phyloP scores from a whole-genome alignment of 73 alveolate genomes.

The Tetrahymena malaccensis region DNA sequence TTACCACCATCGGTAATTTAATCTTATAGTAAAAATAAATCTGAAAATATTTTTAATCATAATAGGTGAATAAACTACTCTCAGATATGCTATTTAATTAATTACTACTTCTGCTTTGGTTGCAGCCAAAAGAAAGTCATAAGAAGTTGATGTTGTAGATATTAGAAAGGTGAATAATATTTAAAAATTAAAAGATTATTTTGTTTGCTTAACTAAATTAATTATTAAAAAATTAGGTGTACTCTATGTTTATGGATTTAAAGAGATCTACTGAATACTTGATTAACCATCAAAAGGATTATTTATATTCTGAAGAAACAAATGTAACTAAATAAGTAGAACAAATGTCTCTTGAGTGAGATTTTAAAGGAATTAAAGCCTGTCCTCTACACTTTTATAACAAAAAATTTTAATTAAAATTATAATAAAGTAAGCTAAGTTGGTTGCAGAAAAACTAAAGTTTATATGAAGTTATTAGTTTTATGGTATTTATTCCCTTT shows the following conservation, averaged over 20 bases:
- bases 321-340: not conserved
- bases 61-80: constrained; percentile 81
- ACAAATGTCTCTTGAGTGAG: not conserved
- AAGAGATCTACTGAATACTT: constrained; percentile 83
- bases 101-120: constrained; percentile 81
- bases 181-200: not conserved
- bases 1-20: constrained; percentile 64
- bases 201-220: too few species aligned
- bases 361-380: not conserved
- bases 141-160: constrained; percentile 87
- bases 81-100: constrained; percentile 87
- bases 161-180: constrained; percentile 68
- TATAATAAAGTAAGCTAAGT: not conserved
- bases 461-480: not conserved
- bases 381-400: not conserved
- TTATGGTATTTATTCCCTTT: not conserved
- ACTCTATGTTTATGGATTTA: constrained; percentile 83
- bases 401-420: not conserved
- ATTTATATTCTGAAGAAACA: constrained; percentile 57
- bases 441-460: not conserved
- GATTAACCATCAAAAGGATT: constrained; percentile 70
- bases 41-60: not conserved
- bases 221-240: constrained; percentile 53
- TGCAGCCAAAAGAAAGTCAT: constrained; percentile 77
- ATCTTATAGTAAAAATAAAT: not conserved